A percentile compares a stretch with the other conserved stretches of the same genome.
phyloP scores from a whole-genome alignment of 169 alveolate species.

The Cryptosporidium felis region DNA sequence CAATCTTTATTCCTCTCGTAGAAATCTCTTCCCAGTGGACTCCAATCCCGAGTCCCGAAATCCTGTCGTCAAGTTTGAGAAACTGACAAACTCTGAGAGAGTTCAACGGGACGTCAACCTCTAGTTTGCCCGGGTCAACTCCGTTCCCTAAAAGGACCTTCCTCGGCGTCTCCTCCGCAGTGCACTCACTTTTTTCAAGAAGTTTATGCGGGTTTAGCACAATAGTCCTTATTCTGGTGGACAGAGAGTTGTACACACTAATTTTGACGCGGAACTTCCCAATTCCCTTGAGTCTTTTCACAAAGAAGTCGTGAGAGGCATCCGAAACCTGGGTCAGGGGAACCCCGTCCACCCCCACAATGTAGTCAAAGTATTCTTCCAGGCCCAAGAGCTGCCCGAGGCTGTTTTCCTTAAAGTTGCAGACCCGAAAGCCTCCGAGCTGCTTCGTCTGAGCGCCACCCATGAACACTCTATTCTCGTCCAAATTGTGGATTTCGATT shows the following conservation, averaged over 20 bases:
- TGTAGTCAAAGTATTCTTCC: slow-evolving; percentile 54
- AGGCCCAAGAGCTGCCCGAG: slow-evolving; percentile 27
- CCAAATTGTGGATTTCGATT: too few species aligned
- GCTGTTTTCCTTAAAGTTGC: slow-evolving; percentile 19
- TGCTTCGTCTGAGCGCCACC: slow-evolving; percentile 42
- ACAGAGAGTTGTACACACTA: slow-evolving; percentile 26
- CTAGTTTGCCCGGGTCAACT: not conserved
- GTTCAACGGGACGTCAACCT: not conserved
- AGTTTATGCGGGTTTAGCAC: slow-evolving; percentile 19
- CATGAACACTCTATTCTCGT: too few species aligned
- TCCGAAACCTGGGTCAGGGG: slow-evolving; percentile 56
- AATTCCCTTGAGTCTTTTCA: slow-evolving; percentile 34
- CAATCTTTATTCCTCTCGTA: slow-evolving; percentile 10
- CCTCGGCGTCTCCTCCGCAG: not conserved
- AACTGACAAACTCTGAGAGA: slow-evolving; percentile 31
- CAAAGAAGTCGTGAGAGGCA: slow-evolving; percentile 64
- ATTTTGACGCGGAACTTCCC: slow-evolving; percentile 12
- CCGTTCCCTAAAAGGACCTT: not conserved
- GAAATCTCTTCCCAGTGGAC: slow-evolving; percentile 67
- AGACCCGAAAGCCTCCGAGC: slow-evolving; percentile 63
- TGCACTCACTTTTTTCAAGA: not conserved
- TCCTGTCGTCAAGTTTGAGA: slow-evolving; percentile 4
- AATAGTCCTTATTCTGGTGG: slow-evolving; percentile 42
- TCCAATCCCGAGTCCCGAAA: slow-evolving; percentile 26
- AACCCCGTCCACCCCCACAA: slow-evolving; percentile 65